phyloP scores from a whole-genome alignment of 345 rosid species.

The Eucalyptus erythrocorys region DNA sequence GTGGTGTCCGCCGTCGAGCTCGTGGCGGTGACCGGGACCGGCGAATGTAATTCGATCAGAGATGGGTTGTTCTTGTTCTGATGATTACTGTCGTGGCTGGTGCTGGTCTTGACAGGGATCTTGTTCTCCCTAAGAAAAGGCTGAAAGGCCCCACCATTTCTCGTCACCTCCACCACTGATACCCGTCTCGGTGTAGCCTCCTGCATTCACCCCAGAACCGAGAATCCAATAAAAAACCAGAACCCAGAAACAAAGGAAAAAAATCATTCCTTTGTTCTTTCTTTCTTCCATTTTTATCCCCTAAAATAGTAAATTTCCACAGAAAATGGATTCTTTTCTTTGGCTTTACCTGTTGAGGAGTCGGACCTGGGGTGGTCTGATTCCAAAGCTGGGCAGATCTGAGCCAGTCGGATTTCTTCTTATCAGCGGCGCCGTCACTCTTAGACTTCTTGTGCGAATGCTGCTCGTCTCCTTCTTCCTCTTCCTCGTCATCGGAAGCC shows the following conservation, averaged over 20 bases:
- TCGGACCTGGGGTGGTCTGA: constrained; percentile 56
- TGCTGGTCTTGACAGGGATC: constrained; percentile 1
- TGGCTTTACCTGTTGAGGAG: constrained; percentile 18
- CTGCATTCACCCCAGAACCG: background rate
- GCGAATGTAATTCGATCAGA: background rate
- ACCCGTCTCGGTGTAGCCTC: constrained; percentile 29
- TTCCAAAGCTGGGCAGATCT: constrained; percentile 95
- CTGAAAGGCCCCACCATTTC: constrained; percentile 67
- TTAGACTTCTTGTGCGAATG: constrained; percentile 19
- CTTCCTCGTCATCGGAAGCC: constrained; percentile 4
- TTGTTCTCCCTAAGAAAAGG: constrained; percentile 50
- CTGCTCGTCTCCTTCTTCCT: constrained; percentile 11
- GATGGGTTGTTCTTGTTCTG: background rate
- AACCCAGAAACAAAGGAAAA: background rate
- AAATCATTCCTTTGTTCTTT: background rate
- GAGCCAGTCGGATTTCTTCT: constrained; percentile 93
- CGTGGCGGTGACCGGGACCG: constrained; percentile 29
- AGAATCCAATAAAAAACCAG: background rate
- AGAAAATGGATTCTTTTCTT: background rate
- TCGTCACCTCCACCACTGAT: constrained; percentile 55
- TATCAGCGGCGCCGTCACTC: constrained; percentile 10
- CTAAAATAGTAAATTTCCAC: background rate
- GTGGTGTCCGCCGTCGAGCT: constrained; percentile 34
- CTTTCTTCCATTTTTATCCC: background rate
- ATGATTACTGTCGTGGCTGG: background rate